phyloP scores from a whole-genome alignment of 768 basidiomycete species.

The Amanita rimosa region DNA sequence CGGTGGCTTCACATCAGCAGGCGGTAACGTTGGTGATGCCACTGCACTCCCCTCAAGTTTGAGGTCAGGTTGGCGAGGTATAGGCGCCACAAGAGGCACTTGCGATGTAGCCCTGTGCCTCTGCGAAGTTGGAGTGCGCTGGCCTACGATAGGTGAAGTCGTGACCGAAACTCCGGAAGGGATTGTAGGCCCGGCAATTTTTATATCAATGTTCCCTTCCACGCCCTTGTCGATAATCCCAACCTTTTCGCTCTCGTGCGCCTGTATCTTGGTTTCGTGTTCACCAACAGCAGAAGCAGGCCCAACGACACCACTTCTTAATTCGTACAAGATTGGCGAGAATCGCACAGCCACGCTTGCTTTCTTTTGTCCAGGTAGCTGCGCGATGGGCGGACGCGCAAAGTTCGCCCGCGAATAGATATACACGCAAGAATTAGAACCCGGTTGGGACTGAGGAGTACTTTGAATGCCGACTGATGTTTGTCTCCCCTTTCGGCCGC shows the following conservation, averaged over 20 bases:
- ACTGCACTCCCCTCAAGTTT: slow-evolving; percentile 8
- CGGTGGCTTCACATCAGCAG: slow-evolving; percentile 45
- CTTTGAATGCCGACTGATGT: slow-evolving; percentile 13
- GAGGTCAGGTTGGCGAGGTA: slow-evolving; percentile 29
- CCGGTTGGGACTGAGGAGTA: slow-evolving; percentile 32
- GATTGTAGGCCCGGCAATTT: slow-evolving; percentile 32
- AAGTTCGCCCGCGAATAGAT: slow-evolving; percentile 96
- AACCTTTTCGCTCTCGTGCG: slow-evolving; percentile 11
- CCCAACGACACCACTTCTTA: slow-evolving; percentile 48
- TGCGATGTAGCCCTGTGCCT: slow-evolving; percentile 7
- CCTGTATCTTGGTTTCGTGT: slow-evolving; percentile 20
- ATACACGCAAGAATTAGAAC: slow-evolving; percentile 58
- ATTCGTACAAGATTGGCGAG: slow-evolving; percentile 86
- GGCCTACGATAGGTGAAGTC: slow-evolving; percentile 9
- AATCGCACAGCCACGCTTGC: slow-evolving; percentile 91
- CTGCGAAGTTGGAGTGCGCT: slow-evolving; percentile 17
- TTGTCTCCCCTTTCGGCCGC: slow-evolving; percentile 45
- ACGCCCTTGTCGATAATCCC: slow-evolving; percentile 45
- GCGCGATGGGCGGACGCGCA: slow-evolving; percentile 84
- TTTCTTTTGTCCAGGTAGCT: slow-evolving; percentile 93
- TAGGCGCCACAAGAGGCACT: slow-evolving; percentile 31
- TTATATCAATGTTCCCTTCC: slow-evolving; percentile 50
- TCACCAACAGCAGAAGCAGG: slow-evolving; percentile 21
- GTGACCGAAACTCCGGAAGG: slow-evolving; percentile 2
- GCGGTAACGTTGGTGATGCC: slow-evolving; percentile 17